Base-by-base conservation (phyloP, 495 filamentous ascomycete species). In the Rostrohypoxylon terebratum region DNA sequence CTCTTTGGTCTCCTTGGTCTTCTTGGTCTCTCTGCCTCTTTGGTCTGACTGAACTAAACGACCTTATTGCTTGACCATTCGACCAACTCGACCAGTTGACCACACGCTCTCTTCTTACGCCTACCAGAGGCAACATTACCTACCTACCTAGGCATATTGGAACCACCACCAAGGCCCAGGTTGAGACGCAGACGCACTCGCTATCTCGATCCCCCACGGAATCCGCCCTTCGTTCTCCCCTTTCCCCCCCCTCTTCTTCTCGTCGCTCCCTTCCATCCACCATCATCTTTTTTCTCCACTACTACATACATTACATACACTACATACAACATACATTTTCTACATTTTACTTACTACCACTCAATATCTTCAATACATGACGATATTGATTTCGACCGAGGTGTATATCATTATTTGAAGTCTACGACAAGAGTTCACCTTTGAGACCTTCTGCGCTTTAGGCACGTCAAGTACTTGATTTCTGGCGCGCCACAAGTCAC, bases 131-230 rank as follows among this genome's bases (percentile, higher is more conserved):
- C 47, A 50, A 20, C 21, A 45, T 59, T 55, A 21, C 38, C 55
- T 60, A 57, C 61, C 63, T 36, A 44, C 63, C 53, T 63, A 67
- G 63, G 40, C 51, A 66, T 45, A 45, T 44, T 42, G 44, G 51
- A 23, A 57, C 40, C 58, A 20, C 28, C 54, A 53, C 8, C 48
- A 25, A 25, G 42, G 59, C 28, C 64, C 54, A 68, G 64, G 63
- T 68, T 63, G 25, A 54, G 25, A 66, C 66, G 66, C 57, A 69
- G 25, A 66, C 66, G 66, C 57, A 69, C 69, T 69, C 61, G 57
- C 48, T 67, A 74, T 74, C 71, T 74, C 71, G 71, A 74, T 74
- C 71, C 71, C 71, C 71, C 71, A 69, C 71, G 71, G 14, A 69
- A 69, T 66, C 47, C 28, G 66, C 58, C 48, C 53, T 60, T 47